Base-by-base conservation (phyloP, 2,329 filamentous ascomycete genomes). In the Graphiopsis chlorocephala region DNA sequence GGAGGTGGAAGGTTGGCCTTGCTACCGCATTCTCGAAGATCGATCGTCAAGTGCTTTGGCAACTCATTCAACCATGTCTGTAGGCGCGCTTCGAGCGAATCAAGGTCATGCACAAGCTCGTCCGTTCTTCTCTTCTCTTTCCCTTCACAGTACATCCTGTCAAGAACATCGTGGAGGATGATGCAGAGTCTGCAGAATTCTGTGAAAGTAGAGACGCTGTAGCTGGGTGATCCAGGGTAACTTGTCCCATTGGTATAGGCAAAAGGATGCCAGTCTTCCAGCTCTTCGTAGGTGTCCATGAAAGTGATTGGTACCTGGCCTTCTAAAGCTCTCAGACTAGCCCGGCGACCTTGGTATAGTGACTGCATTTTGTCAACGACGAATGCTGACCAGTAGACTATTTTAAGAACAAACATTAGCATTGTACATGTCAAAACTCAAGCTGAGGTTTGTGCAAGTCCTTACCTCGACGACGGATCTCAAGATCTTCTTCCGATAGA, bases 401-500 rank as follows among this genome's bases (percentile, higher is more conserved):
- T 2, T 3, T 20, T 14, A 7, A 45, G 38, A 45, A 2, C 17
- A 31, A 29, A 20, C 11, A 20, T 53, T 31, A 53, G 50, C 26
- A 20, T 28, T n/a, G 4, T 31, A 20, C n/a, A 20, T 20, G 15
- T 11, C 8, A n/a, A 17, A n/a, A 14, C 14, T 20, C 8, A 17
- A 15, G 5, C 6, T 10, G 14, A 15, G 17, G 17, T 6, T 17
- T 23, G 15, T n/a, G 31, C 10, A 31, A 26, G 7, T 0, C n/a
- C 60, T 53, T 25, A 53, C 47, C 60, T 48, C 61, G 31, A 28
- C 61, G 61, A 2, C 55, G 26, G 12, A 63, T 58, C 38, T 63
- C 61, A n/a, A 63, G 38, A 11, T 63, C 61, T 50, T 57, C 55
- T 25, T 63, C 61, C 14, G 61, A 50, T 1, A 63, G 75, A 14